Percentiles rank a stretch among this genome's conserved stretches.
These are phyloP conservation scores for Linnemannia exigua DNA, from an alignment of 192 early-diverging fungal genomes.

Conservation along the genomic window DNA sequence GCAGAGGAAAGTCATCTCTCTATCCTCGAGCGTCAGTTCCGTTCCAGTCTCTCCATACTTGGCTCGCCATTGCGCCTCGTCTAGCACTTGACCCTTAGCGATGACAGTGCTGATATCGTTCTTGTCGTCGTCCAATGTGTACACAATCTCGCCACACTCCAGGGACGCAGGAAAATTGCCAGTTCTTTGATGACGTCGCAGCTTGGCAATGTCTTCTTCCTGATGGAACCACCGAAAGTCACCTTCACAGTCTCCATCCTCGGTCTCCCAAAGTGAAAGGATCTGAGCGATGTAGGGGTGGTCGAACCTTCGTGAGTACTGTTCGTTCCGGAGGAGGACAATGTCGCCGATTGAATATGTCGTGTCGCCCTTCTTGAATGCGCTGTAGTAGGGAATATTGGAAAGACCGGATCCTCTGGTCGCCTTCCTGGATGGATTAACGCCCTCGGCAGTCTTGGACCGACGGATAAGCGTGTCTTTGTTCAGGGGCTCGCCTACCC, in stretches of 20 bases:
- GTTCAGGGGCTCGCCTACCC: constrained; percentile 49
- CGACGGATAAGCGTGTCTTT: constrained; percentile 30
- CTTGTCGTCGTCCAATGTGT: constrained; percentile 49
- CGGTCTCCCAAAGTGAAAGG: constrained; percentile 69
- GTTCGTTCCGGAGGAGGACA: constrained; percentile 51
- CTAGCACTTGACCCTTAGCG: constrained; percentile 60
- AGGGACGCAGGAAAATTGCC: constrained; percentile 48
- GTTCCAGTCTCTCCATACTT: constrained; percentile 20
- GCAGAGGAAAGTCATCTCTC: constrained; percentile 27
- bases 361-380: constrained; percentile 60
- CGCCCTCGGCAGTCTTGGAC: background rate
- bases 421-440: constrained; percentile 56
- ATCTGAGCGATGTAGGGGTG: constrained; percentile 67
- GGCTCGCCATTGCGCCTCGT: constrained; percentile 63
- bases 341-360: constrained; percentile 53
- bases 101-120: constrained; percentile 38
- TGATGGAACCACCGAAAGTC: constrained; percentile 72
- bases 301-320: constrained; percentile 36
- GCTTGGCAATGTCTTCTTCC: constrained; percentile 45
- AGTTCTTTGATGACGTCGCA: constrained; percentile 25
- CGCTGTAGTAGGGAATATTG: constrained; percentile 65
- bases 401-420: constrained; percentile 70
- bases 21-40: background rate
- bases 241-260: constrained; percentile 59
- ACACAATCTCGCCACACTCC: constrained; percentile 51